Conservation (phyloP, 169 alveolate genomes). For the Plasmodium ovale region DNA sequence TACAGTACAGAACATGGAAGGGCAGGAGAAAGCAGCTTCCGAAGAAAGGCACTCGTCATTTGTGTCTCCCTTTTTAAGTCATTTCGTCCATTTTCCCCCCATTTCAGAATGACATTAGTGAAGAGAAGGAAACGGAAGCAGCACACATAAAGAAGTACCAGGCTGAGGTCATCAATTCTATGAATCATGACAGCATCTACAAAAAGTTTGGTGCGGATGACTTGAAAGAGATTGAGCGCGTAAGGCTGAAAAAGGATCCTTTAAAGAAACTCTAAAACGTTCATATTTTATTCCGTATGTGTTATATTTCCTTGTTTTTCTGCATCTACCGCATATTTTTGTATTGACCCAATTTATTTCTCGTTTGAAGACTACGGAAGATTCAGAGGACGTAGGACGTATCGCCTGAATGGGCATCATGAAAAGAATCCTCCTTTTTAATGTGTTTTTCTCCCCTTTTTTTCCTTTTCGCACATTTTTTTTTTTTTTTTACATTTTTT, state of each 20-base stretch:
- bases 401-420: neutral
- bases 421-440: neutral
- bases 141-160: constrained; percentile 45
- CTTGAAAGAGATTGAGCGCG: constrained; percentile 54
- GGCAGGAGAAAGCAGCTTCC: no score
- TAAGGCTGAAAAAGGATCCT: neutral
- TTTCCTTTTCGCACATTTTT: neutral
- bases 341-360: no score
- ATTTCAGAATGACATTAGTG: constrained; percentile 11
- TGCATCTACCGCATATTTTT: no score
- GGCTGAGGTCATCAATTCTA: constrained; percentile 62
- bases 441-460: neutral
- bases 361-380: constrained; percentile 36
- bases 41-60: no score
- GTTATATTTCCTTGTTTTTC: neutral
- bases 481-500: neutral
- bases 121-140: constrained; percentile 18
- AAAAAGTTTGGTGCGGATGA: constrained; percentile 44
- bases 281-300: neutral
- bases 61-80: no score
- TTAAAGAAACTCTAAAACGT: neutral
- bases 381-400: constrained; percentile 13
- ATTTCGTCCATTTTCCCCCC: neutral
- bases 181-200: constrained; percentile 35
- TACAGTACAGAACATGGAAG: no score